phyloP scores from a whole-genome alignment of 1,139 yeast genomes.

The Blastobotrys petasosporus region DNA sequence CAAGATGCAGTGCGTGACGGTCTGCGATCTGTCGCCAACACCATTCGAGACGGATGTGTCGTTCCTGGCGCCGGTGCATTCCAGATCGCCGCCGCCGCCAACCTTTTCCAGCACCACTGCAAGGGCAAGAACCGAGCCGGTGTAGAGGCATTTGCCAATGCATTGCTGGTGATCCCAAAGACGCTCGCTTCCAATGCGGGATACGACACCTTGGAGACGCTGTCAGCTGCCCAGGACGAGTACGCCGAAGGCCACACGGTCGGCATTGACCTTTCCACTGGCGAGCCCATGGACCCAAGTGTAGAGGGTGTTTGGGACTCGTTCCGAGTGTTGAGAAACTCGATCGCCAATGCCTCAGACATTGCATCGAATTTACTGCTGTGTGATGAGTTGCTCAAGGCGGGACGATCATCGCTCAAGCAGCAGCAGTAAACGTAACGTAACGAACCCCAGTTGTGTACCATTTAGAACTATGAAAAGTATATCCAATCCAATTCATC shows the following conservation, averaged over 20 bases:
- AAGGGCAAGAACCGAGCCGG: conserved; percentile 91
- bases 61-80: conserved; percentile 98
- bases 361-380: conserved; percentile 86
- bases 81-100: conserved; percentile 73
- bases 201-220: conserved; percentile 82
- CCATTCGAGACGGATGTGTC: conserved; percentile 73
- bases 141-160: conserved; percentile 88
- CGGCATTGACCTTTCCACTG: conserved; percentile 84
- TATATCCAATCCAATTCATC: too few species aligned
- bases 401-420: conserved; percentile 88
- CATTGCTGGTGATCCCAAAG: conserved; percentile 85
- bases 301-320: conserved; percentile 97
- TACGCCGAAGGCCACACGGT: conserved; percentile 74
- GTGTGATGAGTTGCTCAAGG: conserved; percentile 94
- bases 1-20: conserved; percentile 98
- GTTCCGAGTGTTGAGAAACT: conserved; percentile 87
- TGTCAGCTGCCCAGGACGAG: conserved; percentile 88
- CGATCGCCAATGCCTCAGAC: conserved; percentile 87
- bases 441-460: too few species aligned
- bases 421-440: conserved; percentile 34
- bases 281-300: conserved; percentile 94
- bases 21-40: conserved; percentile 87
- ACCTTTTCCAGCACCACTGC: conserved; percentile 47
- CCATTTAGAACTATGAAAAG: too few species aligned
- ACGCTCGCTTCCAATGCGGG: conserved; percentile 92